Base-by-base conservation (phyloP, 2,329 filamentous ascomycete genomes). In the Talaromyces piceae region DNA sequence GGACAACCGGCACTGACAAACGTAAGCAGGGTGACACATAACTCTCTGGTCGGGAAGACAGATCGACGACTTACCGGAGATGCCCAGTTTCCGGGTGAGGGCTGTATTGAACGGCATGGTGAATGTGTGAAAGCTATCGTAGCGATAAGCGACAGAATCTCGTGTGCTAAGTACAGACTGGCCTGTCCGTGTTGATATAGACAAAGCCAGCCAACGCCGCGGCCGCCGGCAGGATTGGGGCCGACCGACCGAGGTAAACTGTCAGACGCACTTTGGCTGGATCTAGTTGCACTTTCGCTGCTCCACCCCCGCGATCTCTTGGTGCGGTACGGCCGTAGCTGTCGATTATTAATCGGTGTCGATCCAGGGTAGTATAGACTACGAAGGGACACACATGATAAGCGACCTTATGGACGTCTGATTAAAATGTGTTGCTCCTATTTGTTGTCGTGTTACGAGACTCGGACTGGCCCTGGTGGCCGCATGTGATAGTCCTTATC, bases 81-180 rank as follows among this genome's bases (percentile, higher is more conserved):
- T 77, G 57, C 81, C 81, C 58, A 84, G 73, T 58, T 77, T 77
- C 59, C 79, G 73, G 41, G 81, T 84, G 46, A 84, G 74, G 55
- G 77, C 78, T 45, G 81, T 84, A 59, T 81, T 80, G 75, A 84
- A 84, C 57, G 78, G 78, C 81, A 84, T 84, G 30, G 52, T 67
- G 16, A 37, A 37, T 20, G 7, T 20, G 20, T n/a, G n/a, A n/a
- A n/a, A n/a, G n/a, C n/a, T n/a, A n/a, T n/a, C n/a, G n/a, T n/a
- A n/a, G n/a, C n/a, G n/a, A n/a, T n/a, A n/a, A n/a, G n/a, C n/a
- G n/a, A n/a, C n/a, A n/a, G n/a, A n/a, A n/a, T n/a, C n/a, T n/a
- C n/a, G n/a, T n/a, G n/a, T n/a, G n/a, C n/a, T n/a, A 37, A 37
- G 33, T 9, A 6, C 3, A 18, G 31, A 18, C 11, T 33, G 12